Evolutionary conservation across 2,329 filamentous ascomycete species (phyloP), one percentile per base, ranked within the genome.

Genomic region (Trichoderma asperellum): DNA sequence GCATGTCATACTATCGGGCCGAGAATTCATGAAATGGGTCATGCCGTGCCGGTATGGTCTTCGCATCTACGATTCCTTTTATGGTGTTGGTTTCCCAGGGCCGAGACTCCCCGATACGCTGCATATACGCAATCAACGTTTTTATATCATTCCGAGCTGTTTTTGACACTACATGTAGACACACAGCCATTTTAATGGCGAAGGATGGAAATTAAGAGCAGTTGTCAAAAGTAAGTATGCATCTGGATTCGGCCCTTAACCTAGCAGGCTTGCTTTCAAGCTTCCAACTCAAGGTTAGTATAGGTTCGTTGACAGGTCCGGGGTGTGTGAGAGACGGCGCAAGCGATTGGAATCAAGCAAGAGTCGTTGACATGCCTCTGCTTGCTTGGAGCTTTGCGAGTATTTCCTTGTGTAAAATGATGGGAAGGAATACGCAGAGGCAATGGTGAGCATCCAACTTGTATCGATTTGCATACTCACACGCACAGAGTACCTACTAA

Each of bases 281-380:
- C 63, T 66, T 66, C 63, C 63, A 47, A 53, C 63, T 66, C 63
- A 57, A 66, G 63, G 63, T n/a, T 66, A 66, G 63, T 37, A 66
- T 66, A 37, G 35, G 52, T 57, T 57, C n/a, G 29, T 14, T 29
- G 53, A 47, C n/a, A 35, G 29, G 53, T 49, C 63, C 35, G 35
- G 63, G 63, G 62, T 66, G 10, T 32, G 37, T 49, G 5, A 21
- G 43, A 49, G 43, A 49, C 18, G 4, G 43, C n/a, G n/a, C 7
- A n/a, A 49, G n/a, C 43, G n/a, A 21, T n/a, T 49, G 43, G 43
- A 21, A 49, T n/a, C 43, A 49, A 18, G 1, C 16, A 10, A 49
- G 1, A 21, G 43, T 21, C 43, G n/a, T 12, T 12, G 43, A 21
- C 43, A 49, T 21, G 43, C 2, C n/a, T 49, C 43, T 18, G n/a